Evolutionary conservation across 495 filamentous ascomycete species (phyloP), one percentile per base, ranked within the genome.

Genomic region (Talaromyces adpressus): DNA sequence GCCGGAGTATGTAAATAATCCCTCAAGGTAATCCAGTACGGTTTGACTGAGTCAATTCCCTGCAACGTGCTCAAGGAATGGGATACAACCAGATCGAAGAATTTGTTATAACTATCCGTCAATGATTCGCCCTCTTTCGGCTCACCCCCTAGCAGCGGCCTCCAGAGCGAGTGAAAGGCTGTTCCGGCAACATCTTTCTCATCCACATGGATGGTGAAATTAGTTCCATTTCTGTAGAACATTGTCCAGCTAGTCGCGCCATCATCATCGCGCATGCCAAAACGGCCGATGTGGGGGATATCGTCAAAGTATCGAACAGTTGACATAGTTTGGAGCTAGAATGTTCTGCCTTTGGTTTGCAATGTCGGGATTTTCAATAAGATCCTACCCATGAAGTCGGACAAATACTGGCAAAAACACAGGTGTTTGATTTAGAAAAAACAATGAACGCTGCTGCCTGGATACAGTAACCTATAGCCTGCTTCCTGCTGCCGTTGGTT

Each of bases 61-160:
- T 60, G 58, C 58, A 49, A 14, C 39, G 58, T 60, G 18, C 32
- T 47, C 58, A 60, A 25, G 20, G 58, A 60, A 45, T 60, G 32
- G 23, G 58, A 60, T 23, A 60, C 39, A 11, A 60, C 36, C 12
- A 60, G 20, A 60, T 60, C 58, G 3, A 32, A 60, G n/a, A 60
- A 12, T 45, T 49, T 29, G 3, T 20, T 11, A 14, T 47, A 23
- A 16, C 25, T 47, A 49, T 49, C n/a, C 45, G 4, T 1, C 7
- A 49, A 27, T 29, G 32, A 18, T 23, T 60, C 36, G 6, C 39
- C 58, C 12, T 4, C 2, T n/a, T 47, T 25, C 11, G 18, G 18
- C 3, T 45, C 58, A 20, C 1, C 20, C 8, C 9, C 9, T 47
- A 60, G 14, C 39, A 60, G 23, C 12, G 36, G 58, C 36, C 39